These are phyloP conservation scores for Lactarius sp. DNA, from an alignment of 768 basidiomycete genomes.

Conservation along the genomic window DNA sequence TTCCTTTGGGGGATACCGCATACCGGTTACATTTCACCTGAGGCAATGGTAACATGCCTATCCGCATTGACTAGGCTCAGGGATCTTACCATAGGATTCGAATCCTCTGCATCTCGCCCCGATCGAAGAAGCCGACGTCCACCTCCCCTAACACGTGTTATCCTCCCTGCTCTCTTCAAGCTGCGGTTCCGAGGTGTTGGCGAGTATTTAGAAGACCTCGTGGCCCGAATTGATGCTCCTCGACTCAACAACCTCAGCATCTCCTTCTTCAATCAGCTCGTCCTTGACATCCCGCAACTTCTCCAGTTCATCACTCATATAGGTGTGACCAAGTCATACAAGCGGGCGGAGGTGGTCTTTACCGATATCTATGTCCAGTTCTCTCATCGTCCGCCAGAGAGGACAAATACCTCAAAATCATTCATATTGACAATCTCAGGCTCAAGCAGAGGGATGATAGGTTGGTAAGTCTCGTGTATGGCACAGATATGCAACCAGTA, in stretches of 20 bases:
- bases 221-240: conserved; percentile 1
- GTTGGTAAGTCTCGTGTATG: background rate
- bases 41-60: too few relatives aligned
- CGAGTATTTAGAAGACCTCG: conserved; percentile 8
- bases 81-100: background rate
- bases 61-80: too few relatives aligned
- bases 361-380: background rate
- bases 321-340: background rate
- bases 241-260: background rate
- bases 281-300: background rate
- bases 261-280: background rate
- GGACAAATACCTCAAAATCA: background rate
- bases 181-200: background rate
- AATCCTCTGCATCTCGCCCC: background rate
- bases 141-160: too few relatives aligned
- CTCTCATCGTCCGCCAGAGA: background rate
- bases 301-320: background rate
- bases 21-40: too few relatives aligned
- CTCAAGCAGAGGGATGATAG: background rate
- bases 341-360: background rate
- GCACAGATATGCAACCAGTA: background rate
- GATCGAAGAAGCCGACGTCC: background rate
- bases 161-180: background rate
- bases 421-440: background rate
- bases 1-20: too few relatives aligned